Conservation (phyloP, 495 filamentous ascomycete species). For the Aspergillus haitiensis region DNA sequence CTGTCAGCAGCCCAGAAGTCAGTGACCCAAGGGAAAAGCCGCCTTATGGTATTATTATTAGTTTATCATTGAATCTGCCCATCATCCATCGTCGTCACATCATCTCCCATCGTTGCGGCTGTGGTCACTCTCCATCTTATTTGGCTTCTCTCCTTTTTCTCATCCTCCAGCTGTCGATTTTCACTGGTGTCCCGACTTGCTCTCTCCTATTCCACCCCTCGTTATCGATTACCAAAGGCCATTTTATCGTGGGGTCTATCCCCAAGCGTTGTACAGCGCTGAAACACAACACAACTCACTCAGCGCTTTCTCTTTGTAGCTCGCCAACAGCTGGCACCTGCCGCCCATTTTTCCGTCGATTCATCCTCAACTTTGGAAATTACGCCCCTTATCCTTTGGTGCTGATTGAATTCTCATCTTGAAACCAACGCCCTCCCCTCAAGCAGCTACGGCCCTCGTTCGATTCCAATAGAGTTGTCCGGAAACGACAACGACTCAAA, state of each 20-base stretch:
- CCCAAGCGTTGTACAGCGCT: conserved; percentile 5
- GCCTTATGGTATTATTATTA: no score
- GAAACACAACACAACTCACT: conserved; percentile 6
- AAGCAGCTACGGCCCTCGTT: conserved; percentile 8
- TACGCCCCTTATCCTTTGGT: not conserved
- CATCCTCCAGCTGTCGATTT: not conserved
- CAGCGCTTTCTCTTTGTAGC: conserved; percentile 2
- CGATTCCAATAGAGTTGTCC: conserved; percentile 1
- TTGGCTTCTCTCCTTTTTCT: conserved; percentile 2
- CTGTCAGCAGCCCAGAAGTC: not conserved
- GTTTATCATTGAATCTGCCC: not conserved
- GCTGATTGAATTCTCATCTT: not conserved
- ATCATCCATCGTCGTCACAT: conserved; percentile 15
- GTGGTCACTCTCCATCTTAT: not conserved
- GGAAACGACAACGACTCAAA: not conserved
- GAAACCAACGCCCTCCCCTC: not conserved
- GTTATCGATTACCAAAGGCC: not conserved
- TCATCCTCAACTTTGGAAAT: not conserved
- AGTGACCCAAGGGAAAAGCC: no score
- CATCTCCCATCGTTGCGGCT: conserved; percentile 3
- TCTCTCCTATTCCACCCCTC: not conserved
- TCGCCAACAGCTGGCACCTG: conserved; percentile 11
- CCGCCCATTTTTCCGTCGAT: conserved; percentile 6
- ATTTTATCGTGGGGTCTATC: conserved; percentile 3
- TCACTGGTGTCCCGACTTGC: not conserved